A percentile compares a stretch with the other conserved stretches of the same genome.
phyloP scores from a whole-genome alignment of 768 basidiomycete species.

The Auriscalpium vulgare region DNA sequence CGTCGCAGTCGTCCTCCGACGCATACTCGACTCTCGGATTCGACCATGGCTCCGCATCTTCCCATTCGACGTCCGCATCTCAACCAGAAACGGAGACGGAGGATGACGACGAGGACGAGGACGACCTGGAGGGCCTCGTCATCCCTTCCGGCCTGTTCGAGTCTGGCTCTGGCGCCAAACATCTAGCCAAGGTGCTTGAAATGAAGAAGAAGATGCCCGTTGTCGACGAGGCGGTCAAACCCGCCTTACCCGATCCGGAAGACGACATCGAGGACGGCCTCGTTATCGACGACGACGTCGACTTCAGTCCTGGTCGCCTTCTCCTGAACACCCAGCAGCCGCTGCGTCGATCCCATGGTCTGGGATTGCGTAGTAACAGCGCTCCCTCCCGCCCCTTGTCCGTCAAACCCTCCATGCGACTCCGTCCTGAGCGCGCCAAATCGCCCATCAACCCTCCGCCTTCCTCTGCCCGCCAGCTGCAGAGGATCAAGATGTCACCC shows the following conservation, averaged over 20 bases:
- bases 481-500: constrained; percentile 59
- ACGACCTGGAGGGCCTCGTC: constrained; percentile 73
- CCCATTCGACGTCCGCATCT: constrained; percentile 59
- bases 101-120: constrained; percentile 48
- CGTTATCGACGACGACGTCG: constrained; percentile 74
- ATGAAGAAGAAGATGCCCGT: constrained; percentile 48
- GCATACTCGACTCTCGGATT: constrained; percentile 76
- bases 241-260: constrained; percentile 57
- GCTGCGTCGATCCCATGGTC: constrained; percentile 23
- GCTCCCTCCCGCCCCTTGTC: constrained; percentile 41
- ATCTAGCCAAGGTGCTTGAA: constrained; percentile 44
- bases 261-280: constrained; percentile 85
- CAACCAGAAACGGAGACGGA: constrained; percentile 70
- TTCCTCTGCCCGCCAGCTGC: constrained; percentile 62
- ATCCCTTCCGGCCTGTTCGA: constrained; percentile 72
- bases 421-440: constrained; percentile 59
- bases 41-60: constrained; percentile 61
- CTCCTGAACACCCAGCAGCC: constrained; percentile 41
- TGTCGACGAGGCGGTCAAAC: constrained; percentile 43
- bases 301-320: constrained; percentile 74
- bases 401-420: constrained; percentile 55
- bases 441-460: constrained; percentile 63
- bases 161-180: constrained; percentile 50
- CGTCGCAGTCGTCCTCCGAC: constrained; percentile 78
- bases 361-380: constrained; percentile 49